Evolutionary conservation across 441 rosid genomes (phyloP), one percentile per base, ranked within the genome.

Genomic region (Hura crepitans): DNA sequence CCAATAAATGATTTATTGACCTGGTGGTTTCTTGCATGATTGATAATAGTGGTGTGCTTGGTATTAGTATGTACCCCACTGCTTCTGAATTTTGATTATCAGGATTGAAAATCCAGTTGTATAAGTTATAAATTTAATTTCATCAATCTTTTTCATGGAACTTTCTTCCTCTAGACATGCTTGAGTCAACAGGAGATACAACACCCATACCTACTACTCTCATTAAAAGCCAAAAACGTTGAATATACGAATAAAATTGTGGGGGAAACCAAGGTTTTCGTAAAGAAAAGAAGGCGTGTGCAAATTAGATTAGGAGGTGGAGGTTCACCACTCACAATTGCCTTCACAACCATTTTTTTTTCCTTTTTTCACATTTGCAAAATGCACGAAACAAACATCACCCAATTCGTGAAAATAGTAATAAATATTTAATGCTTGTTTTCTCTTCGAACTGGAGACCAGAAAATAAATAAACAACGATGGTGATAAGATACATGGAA

Each of bases 231-330:
- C 3, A 28, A 2, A 56, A 12, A 11, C 17, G 17, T 18, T 17
- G 53, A 43, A 45, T 0, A 14, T 14, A 17, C 49, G 8, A 15
- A 31, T 50, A n/a, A 22, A 56, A 28, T 5, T 12, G 27, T 11
- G 25, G 7, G 13, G 20, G 55, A 0, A 20, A n/a, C 42, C n/a
- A 15, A 39, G 66, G 79, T 12, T 85, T 77, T 80, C 83, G 82
- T 81, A 77, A 78, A 71, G 82, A 30, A 75, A 70, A 33, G 42
- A 75, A 81, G 73, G 61, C 82, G 83, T 83, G 84, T 54, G 55
- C 66, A 70, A n/a, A 54, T 57, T n/a, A 60, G 65, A 75, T 75
- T 81, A 74, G 84, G 83, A 74, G 66, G 51, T 35, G 67, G 63
- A 10, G 84, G 76, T 72, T 72, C 74, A 77, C 77, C 81, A 28